Percentiles rank a stretch among this genome's conserved stretches.
Evolutionary conservation across 1,139 yeast species (phyloP).

Genomic region (Petasospora fabianii): DNA sequence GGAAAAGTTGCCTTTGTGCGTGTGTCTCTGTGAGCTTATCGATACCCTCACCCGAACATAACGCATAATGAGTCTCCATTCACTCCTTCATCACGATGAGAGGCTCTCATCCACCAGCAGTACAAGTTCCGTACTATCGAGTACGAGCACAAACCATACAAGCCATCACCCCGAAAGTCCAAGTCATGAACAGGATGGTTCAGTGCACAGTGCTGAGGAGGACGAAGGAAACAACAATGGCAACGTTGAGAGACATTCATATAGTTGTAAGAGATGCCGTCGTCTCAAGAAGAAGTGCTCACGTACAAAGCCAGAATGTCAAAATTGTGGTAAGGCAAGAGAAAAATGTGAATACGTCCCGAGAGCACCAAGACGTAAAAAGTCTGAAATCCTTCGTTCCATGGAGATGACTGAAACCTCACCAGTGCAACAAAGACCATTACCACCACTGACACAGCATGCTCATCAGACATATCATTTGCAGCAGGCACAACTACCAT

Average conservation of each 20-base stretch:
- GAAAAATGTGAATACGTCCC: constrained; percentile 43
- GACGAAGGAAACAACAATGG: not conserved
- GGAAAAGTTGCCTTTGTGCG: no score
- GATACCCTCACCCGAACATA: no score
- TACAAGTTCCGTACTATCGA: no score
- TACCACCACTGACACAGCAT: no score
- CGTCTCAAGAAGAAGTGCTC: constrained; percentile 48
- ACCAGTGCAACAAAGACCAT: no score
- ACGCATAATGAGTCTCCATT: no score
- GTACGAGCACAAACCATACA: no score
- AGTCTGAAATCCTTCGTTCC: constrained; percentile 28
- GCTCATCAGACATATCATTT: no score
- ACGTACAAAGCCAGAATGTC: constrained; percentile 42
- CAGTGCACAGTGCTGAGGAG: not conserved
- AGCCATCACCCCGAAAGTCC: not conserved
- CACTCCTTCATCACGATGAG: not conserved
- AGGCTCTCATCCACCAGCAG: not conserved
- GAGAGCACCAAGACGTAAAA: constrained; percentile 38
- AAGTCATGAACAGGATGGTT: not conserved
- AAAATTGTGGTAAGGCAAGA: constrained; percentile 38
- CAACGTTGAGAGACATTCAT: not conserved
- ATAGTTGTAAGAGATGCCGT: constrained; percentile 38
- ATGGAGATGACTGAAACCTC: no score
- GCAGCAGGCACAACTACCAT: no score
- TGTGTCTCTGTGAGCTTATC: no score